Evolutionary conservation across 2,329 filamentous ascomycete genomes (phyloP).

Genomic region (Laburnicola sp.): DNA sequence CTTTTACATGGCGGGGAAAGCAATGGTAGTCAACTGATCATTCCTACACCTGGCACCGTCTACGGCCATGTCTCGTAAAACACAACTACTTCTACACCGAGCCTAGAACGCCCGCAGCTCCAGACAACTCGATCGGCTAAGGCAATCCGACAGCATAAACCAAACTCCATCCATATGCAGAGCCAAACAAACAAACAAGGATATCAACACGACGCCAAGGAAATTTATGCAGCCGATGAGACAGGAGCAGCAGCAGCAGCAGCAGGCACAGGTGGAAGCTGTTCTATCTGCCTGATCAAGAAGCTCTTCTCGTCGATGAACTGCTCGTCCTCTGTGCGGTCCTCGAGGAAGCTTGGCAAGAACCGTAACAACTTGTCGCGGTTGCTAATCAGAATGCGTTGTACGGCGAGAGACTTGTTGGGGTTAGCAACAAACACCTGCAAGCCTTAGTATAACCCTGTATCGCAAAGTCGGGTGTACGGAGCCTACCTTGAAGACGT

Average conservation of each 20-base stretch:
- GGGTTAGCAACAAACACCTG: constrained; percentile 96
- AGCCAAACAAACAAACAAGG: no score
- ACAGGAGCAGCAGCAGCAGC: constrained; percentile 17
- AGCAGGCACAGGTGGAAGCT: constrained; percentile 41
- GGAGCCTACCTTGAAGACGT: constrained; percentile 81
- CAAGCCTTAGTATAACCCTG: constrained; percentile 13
- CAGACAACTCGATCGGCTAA: no score
- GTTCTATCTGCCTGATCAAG: constrained; percentile 86
- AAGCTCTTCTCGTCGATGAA: constrained; percentile 98
- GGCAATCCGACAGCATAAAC: no score
- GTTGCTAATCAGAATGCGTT: constrained; percentile 95
- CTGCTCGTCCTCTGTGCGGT: constrained; percentile 95
- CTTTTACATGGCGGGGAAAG: no score
- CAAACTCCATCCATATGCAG: no score
- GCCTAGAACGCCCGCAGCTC: no score
- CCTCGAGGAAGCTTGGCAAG: constrained; percentile 87
- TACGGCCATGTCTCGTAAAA: no score
- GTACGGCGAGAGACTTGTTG: constrained; percentile 94
- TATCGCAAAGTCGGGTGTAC: background rate
- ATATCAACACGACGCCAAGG: background rate
- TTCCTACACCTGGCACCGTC: no score
- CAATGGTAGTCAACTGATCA: no score
- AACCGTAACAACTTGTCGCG: constrained; percentile 88
- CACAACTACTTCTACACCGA: no score
- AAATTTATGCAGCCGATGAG: constrained; percentile 21